Evolutionary conservation across 495 filamentous ascomycete species (phyloP).

Genomic region (Aspergillus biplanus): DNA sequence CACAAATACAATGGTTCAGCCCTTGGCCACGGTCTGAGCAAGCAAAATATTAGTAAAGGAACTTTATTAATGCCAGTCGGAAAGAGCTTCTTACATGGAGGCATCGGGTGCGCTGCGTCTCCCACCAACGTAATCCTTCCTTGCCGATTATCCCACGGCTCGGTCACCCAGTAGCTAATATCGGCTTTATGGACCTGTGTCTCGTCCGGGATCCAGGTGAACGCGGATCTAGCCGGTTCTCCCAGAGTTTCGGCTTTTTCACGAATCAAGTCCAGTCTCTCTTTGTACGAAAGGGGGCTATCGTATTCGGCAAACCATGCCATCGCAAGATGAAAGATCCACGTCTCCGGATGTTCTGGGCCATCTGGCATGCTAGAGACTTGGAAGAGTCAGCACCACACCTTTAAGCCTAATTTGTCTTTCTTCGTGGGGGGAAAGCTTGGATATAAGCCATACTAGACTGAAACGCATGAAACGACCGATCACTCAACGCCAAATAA

Average conservation of each 20-base stretch:
- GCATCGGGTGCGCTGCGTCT: slow-evolving; percentile 16
- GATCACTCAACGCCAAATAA: slow-evolving; percentile 14
- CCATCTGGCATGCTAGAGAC: slow-evolving; percentile 16
- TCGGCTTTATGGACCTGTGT: slow-evolving; percentile 14
- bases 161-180: slow-evolving; percentile 12
- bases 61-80: background rate
- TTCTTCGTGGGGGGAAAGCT: no score
- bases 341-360: slow-evolving; percentile 12
- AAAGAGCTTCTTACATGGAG: slow-evolving; percentile 10
- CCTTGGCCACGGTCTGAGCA: slow-evolving; percentile 7
- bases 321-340: slow-evolving; percentile 16
- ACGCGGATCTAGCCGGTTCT: slow-evolving; percentile 14
- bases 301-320: slow-evolving; percentile 11
- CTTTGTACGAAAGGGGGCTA: background rate
- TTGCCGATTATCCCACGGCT: slow-evolving; percentile 14
- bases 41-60: background rate
- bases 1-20: slow-evolving; percentile 16
- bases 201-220: slow-evolving; percentile 11
- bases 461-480: slow-evolving; percentile 17
- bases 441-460: slow-evolving; percentile 12
- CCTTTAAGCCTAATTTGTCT: no score
- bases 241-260: slow-evolving; percentile 1
- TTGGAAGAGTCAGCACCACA: background rate
- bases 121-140: slow-evolving; percentile 13
- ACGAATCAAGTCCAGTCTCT: slow-evolving; percentile 9